phyloP scores from a whole-genome alignment of 2,329 filamentous ascomycete species.

The Neonectria neomacrospora region DNA sequence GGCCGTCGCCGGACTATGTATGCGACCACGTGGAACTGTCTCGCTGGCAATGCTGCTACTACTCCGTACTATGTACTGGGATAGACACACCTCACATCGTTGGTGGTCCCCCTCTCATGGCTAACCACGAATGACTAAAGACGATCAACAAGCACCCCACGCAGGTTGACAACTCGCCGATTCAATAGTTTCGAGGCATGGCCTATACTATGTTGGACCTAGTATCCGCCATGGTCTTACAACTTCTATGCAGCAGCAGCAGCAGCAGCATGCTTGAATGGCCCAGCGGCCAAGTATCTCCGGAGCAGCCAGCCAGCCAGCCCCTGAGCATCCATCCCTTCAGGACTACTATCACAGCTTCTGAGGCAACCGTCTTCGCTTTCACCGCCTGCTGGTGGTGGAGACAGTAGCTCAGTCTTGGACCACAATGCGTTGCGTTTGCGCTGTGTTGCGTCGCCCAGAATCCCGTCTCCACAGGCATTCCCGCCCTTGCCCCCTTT shows the following conservation, averaged over 20 bases:
- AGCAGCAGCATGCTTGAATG: not conserved
- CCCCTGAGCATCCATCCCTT: not conserved
- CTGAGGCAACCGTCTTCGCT: slow-evolving; percentile 10
- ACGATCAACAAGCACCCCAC: not conserved
- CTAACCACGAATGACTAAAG: not conserved
- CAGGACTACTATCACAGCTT: slow-evolving; percentile 3
- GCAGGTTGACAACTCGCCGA: slow-evolving; percentile 3
- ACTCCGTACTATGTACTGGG: not conserved
- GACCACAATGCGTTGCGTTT: not conserved
- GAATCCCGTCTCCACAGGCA: slow-evolving; percentile 8
- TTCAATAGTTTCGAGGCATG: not conserved
- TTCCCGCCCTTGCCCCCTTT: slow-evolving; percentile 5
- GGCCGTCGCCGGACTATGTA: slow-evolving; percentile 11
- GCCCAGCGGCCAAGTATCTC: not conserved
- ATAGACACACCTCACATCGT: not conserved
- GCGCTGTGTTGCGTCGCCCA: slow-evolving; percentile 1
- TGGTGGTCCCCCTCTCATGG: not conserved
- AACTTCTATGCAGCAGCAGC: not conserved
- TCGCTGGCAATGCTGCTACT: slow-evolving; percentile 3
- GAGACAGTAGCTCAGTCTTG: slow-evolving; percentile 15
- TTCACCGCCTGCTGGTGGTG: slow-evolving; percentile 19
- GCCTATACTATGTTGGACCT: not conserved
- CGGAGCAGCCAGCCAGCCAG: not conserved
- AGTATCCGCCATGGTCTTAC: not conserved
- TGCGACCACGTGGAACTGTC: slow-evolving; percentile 27